Evolutionary conservation across 345 rosid genomes (phyloP).

Genomic region (Brassica juncea): DNA sequence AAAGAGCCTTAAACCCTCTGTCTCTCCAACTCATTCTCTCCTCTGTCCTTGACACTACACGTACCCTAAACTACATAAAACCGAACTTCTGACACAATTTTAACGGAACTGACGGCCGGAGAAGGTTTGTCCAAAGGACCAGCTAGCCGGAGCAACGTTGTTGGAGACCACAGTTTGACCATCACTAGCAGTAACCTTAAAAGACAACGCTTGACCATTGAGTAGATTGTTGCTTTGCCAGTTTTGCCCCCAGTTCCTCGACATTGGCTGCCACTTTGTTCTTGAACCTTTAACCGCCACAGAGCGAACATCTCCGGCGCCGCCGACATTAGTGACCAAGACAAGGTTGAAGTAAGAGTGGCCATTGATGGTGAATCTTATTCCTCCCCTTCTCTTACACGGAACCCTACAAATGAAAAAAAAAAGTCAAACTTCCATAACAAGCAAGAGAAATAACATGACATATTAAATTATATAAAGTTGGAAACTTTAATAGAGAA

Average conservation of each 20-base stretch:
- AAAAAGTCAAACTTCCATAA: too few relatives aligned
- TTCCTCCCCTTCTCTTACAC: slow-evolving; percentile 56
- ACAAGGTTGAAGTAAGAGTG: slow-evolving; percentile 63
- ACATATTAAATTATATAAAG: too few relatives aligned
- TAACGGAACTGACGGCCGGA: slow-evolving; percentile 47
- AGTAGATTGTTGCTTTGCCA: slow-evolving; percentile 58
- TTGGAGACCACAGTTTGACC: slow-evolving; percentile 47
- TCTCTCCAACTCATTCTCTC: not conserved
- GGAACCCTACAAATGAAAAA: slow-evolving; percentile 46
- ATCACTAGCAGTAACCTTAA: slow-evolving; percentile 53
- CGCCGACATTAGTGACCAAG: slow-evolving; percentile 62
- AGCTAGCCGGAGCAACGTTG: slow-evolving; percentile 47
- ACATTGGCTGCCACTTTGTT: slow-evolving; percentile 55
- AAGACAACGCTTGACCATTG: slow-evolving; percentile 55
- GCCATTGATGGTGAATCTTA: slow-evolving; percentile 59
- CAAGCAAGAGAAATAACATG: not conserved
- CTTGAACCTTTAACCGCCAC: slow-evolving; percentile 58
- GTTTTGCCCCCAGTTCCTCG: slow-evolving; percentile 68
- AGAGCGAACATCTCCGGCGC: slow-evolving; percentile 13
- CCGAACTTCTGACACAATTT: not conserved
- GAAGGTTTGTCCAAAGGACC: slow-evolving; percentile 64
- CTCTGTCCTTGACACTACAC: slow-evolving; percentile 21
- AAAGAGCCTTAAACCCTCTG: slow-evolving; percentile 28
- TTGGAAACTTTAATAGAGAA: too few relatives aligned
- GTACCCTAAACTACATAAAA: slow-evolving; percentile 28